Conservation (phyloP, 2,329 filamentous ascomycete genomes). For the Atkinsonella texensis region DNA sequence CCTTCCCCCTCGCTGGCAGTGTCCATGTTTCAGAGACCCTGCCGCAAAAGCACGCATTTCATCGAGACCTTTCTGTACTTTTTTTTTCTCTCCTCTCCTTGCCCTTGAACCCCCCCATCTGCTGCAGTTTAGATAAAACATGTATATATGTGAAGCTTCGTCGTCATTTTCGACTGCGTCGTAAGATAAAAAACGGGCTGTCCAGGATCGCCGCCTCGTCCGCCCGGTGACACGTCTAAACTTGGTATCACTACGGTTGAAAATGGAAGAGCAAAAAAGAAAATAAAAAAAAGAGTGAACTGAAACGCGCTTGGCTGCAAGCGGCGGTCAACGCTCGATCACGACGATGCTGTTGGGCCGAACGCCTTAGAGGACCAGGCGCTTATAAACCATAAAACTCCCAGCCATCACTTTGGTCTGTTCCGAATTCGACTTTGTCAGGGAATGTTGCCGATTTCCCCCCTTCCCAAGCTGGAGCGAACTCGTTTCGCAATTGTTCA, state of each 20-base stretch:
- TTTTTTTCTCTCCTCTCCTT: not conserved
- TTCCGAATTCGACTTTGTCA: slow-evolving; percentile 15
- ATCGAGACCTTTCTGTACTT: not conserved
- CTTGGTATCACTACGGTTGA: slow-evolving; percentile 15
- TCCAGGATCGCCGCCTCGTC: slow-evolving; percentile 3
- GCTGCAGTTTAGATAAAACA: not conserved
- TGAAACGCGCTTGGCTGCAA: not conserved
- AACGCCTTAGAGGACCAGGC: not conserved
- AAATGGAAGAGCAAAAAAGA: slow-evolving; percentile 1
- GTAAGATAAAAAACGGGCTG: not conserved
- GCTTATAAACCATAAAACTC: slow-evolving; percentile 49
- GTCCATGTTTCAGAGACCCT: too few species aligned
- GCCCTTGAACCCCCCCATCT: not conserved
- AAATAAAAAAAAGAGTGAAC: not conserved
- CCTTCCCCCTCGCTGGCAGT: not conserved
- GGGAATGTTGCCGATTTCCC: slow-evolving; percentile 10
- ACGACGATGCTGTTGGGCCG: not conserved
- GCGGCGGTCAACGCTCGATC: not conserved
- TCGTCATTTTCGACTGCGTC: slow-evolving; percentile 2
- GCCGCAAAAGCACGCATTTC: too few species aligned
- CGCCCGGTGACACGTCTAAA: slow-evolving; percentile 11
- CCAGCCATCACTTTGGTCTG: slow-evolving; percentile 43
- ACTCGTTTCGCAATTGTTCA: slow-evolving; percentile 53
- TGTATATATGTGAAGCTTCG: not conserved
- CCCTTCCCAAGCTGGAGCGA: slow-evolving; percentile 27